These are phyloP conservation scores for Penicillium daleae DNA, from an alignment of 495 filamentous ascomycete genomes.

Conservation along the genomic window DNA sequence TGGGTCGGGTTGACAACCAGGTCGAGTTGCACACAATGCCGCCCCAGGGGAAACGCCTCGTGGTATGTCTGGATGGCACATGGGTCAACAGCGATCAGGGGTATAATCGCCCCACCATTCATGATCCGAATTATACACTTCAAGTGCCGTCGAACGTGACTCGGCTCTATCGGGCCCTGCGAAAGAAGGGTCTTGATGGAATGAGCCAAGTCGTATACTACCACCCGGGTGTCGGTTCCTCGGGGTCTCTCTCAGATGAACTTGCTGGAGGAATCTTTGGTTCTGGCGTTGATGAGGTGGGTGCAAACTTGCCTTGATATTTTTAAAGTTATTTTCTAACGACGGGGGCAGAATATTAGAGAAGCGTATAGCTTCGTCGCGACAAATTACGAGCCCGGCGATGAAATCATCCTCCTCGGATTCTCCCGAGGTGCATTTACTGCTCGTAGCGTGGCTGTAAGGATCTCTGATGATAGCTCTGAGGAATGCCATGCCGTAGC, in stretches of 20 bases:
- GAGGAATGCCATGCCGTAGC: background rate
- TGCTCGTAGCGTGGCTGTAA: conserved; percentile 57
- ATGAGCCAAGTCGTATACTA: conserved; percentile 57
- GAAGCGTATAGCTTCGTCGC: conserved; percentile 69
- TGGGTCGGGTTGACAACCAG: background rate
- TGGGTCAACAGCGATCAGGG: conserved; percentile 43
- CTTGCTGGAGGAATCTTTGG: conserved; percentile 56
- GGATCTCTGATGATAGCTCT: background rate
- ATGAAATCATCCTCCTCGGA: conserved; percentile 72
- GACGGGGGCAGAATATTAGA: conserved; percentile 55
- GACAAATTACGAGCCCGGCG: conserved; percentile 67
- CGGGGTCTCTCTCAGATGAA: conserved; percentile 44
- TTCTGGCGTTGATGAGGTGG: conserved; percentile 49
- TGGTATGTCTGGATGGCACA: conserved; percentile 49
- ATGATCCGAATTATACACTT: conserved; percentile 27
- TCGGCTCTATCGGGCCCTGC: conserved; percentile 43
- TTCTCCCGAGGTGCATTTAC: conserved; percentile 79
- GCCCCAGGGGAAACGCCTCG: conserved; percentile 33
- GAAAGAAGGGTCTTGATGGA: conserved; percentile 28
- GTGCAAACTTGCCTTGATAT: conserved; percentile 7
- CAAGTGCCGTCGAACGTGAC: conserved; percentile 51
- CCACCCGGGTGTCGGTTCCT: conserved; percentile 56
- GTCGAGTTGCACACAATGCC: conserved; percentile 16
- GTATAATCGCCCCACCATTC: conserved; percentile 20
- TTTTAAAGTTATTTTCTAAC: conserved; percentile 12